Conservation (phyloP, 2,329 filamentous ascomycete species). For the Geoglossum cookeanum region DNA sequence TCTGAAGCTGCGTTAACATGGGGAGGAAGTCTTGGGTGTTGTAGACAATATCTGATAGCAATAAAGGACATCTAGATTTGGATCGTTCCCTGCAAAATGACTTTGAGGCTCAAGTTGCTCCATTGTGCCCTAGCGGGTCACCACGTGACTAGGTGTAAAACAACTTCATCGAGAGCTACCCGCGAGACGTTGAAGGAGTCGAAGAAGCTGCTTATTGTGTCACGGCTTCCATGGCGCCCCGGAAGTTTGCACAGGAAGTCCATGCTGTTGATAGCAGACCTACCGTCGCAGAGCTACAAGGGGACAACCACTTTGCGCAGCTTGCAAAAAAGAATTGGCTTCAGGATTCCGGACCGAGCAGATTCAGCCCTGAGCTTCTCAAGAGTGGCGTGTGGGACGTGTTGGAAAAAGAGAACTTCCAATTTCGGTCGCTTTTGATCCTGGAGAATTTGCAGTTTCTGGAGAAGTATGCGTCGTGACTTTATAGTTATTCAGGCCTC, state of each 20-base stretch:
- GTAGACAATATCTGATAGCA: too few relatives aligned
- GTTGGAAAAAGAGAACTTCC: constrained; percentile 64
- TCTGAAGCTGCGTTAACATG: neutral
- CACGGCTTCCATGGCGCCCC: neutral
- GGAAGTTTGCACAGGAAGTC: neutral
- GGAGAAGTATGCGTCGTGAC: constrained; percentile 41
- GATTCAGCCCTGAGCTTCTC: constrained; percentile 60
- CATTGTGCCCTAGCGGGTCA: too few relatives aligned
- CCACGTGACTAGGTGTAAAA: neutral
- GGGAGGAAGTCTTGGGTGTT: too few relatives aligned
- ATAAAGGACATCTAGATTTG: neutral
- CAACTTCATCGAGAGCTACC: neutral
- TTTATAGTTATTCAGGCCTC: constrained; percentile 5
- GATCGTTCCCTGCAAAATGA: neutral
- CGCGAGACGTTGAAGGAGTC: neutral
- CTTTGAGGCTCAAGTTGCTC: neutral
- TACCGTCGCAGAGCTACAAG: constrained; percentile 48
- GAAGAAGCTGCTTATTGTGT: neutral
- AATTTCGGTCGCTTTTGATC: constrained; percentile 55
- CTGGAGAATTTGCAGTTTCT: constrained; percentile 82
- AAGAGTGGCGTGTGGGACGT: constrained; percentile 80
- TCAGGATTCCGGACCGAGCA: constrained; percentile 46
- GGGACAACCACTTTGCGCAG: constrained; percentile 44
- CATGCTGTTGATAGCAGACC: constrained; percentile 22
- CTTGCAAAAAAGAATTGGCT: constrained; percentile 78